Base-by-base conservation (phyloP, 768 basidiomycete genomes). In the Asterophora lycoperdoides region DNA sequence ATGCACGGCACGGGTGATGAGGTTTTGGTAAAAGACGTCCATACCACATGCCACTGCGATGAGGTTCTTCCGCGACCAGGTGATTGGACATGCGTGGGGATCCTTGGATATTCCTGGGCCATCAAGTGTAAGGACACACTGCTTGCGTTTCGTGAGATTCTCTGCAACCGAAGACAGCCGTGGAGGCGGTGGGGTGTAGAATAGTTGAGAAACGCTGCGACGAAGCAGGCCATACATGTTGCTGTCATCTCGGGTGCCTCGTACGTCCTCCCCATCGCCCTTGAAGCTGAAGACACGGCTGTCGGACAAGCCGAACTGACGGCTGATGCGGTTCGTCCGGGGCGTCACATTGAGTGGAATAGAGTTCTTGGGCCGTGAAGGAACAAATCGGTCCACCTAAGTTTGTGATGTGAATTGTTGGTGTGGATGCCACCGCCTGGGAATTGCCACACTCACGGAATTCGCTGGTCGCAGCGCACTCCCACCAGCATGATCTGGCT, bases 301-400 rank as follows among this genome's bases (percentile, higher is more conserved):
- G 54, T 78, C 78, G 7, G 76, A 55, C 32, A 85, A 71, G 7
- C 83, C 84, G 37, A 84, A 81, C 19, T 77, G 68, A 54, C 77
- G 77, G 55, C 81, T 79, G 38, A 85, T 81, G 17, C 84, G 77
- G 46, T 75, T 78, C n/a, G 84, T 82, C 14, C 84, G 78, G 10
- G 84, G 84, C 1, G 83, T 85, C 30, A 69, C 74, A 46, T 80
- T 75, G 39, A 86, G 74, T 3, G 84, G 83, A 7, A 82, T 58
- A 8, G 71, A 62, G 6, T 63, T 63, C 37, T 77, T 75, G 5
- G 79, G 77, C 13, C 79, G 74, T 5, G 68, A 65, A 1, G 83
- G 66, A 32, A 85, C 73, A 59, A 85, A 86, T 38, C 84, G 73
- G 55, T 85, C 83, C 34, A 76, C 71, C 83, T 84, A 41, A 35